These are phyloP conservation scores for Neospermospora avenae DNA, from an alignment of 2,329 filamentous ascomycete genomes.

Conservation along the genomic window DNA sequence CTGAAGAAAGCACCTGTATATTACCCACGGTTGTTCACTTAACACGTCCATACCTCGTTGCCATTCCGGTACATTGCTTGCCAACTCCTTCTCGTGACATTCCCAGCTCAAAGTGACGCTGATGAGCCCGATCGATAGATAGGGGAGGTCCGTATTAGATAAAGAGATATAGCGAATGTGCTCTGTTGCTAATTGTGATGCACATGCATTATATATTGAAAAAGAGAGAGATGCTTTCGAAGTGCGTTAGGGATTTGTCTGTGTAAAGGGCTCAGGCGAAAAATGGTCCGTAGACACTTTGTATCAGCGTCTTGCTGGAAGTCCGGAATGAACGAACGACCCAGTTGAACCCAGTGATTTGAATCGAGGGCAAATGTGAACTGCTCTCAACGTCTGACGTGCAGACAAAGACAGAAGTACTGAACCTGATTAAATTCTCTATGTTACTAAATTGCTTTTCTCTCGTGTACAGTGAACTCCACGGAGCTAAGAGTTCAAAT, in stretches of 20 bases:
- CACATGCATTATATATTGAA: neutral
- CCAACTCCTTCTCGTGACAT: neutral
- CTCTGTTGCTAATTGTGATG: neutral
- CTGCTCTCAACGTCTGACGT: neutral
- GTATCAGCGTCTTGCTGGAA: neutral
- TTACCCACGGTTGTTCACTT: too few species aligned
- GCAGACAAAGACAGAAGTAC: neutral
- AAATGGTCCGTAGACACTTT: neutral
- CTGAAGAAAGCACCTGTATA: too few species aligned
- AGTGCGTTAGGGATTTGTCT: neutral
- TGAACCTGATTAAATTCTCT: slow-evolving; percentile 7
- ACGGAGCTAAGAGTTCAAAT: slow-evolving; percentile 6
- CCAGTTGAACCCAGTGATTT: neutral
- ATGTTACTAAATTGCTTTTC: slow-evolving; percentile 13
- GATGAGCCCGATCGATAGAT: neutral
- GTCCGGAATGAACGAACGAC: neutral
- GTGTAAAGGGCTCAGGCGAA: neutral
- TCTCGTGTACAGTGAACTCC: slow-evolving; percentile 16
- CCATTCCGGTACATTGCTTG: neutral
- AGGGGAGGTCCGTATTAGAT: neutral
- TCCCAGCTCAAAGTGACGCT: neutral
- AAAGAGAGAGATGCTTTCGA: neutral
- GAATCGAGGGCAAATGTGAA: neutral
- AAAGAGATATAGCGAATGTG: neutral
- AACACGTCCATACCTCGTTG: too few species aligned